Percentiles rank a stretch among this genome's conserved stretches.
phyloP scores from a whole-genome alignment of 768 basidiomycete species.

The Lentinula guzmanii region DNA sequence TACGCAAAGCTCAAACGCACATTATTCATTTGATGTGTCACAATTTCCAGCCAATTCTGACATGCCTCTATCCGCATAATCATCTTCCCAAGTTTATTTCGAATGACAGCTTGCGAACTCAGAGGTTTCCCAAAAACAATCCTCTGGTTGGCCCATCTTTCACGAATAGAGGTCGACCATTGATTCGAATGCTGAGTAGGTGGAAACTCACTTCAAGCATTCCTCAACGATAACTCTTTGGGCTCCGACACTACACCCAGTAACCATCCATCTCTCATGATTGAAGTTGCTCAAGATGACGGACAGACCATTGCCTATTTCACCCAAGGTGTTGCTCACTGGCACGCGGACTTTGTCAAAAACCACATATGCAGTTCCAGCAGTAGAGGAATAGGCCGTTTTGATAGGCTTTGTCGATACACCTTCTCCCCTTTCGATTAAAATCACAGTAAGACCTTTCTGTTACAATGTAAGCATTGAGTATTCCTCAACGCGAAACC shows the following conservation, averaged over 20 bases:
- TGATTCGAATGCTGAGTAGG: constrained; percentile 5
- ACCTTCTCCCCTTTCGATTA: constrained; percentile 64
- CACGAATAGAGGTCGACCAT: constrained; percentile 2
- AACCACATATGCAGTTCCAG: constrained; percentile 83
- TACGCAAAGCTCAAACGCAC: constrained; percentile 27
- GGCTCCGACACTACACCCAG: constrained; percentile 59
- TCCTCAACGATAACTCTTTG: constrained; percentile 86
- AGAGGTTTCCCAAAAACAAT: constrained; percentile 88
- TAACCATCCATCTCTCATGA: constrained; percentile 88
- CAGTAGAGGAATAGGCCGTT: constrained; percentile 87
- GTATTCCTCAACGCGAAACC: not conserved
- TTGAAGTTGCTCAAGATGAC: constrained; percentile 85
- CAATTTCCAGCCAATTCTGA: constrained; percentile 85
- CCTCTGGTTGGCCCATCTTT: constrained; percentile 83
- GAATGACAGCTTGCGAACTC: constrained; percentile 77
- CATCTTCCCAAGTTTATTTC: constrained; percentile 84
- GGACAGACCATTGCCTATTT: constrained; percentile 76
- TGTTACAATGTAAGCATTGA: constrained; percentile 15
- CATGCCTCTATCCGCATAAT: constrained; percentile 82
- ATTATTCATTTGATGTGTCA: constrained; percentile 92
- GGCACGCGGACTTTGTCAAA: constrained; percentile 84
- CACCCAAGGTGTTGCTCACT: constrained; percentile 80
- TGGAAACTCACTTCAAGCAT: constrained; percentile 62
- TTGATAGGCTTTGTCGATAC: constrained; percentile 87
- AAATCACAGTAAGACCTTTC: constrained; percentile 71